Evolutionary conservation across 2,329 filamentous ascomycete species (phyloP).

Genomic region (Aspergillus piperis): DNA sequence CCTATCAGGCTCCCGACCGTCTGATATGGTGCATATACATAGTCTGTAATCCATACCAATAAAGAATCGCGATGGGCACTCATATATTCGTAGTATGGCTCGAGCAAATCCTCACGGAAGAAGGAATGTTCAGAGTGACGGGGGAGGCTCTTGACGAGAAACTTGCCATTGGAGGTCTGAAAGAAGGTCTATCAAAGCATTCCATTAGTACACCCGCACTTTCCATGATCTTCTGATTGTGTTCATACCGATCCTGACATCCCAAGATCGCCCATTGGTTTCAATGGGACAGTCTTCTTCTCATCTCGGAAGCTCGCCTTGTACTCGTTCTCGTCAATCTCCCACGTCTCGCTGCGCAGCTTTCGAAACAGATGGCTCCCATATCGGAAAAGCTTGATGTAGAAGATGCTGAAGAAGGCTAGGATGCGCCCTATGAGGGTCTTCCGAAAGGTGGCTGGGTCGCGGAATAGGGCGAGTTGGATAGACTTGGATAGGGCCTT

Average conservation of each 20-base stretch:
- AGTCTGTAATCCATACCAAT: conserved; percentile 71
- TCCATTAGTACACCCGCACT: background rate
- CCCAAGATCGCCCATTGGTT: conserved; percentile 67
- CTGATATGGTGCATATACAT: conserved; percentile 58
- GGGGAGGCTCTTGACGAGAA: conserved; percentile 71
- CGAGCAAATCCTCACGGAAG: conserved; percentile 67
- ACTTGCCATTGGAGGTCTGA: conserved; percentile 65
- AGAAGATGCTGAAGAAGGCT: conserved; percentile 57
- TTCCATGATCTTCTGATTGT: background rate
- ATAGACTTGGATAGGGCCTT: conserved; percentile 33
- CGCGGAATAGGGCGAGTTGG: conserved; percentile 31
- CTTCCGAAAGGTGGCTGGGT: conserved; percentile 29
- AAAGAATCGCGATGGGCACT: conserved; percentile 59
- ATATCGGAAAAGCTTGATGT: conserved; percentile 51
- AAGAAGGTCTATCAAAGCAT: conserved; percentile 62
- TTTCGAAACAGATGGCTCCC: conserved; percentile 52
- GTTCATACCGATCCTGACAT: conserved; percentile 66
- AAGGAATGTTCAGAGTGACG: conserved; percentile 70
- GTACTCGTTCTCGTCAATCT: conserved; percentile 57
- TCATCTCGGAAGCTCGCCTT: conserved; percentile 53
- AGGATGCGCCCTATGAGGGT: conserved; percentile 49
- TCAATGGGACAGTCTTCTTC: conserved; percentile 47
- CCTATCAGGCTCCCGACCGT: conserved; percentile 64
- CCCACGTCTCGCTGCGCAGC: conserved; percentile 56
- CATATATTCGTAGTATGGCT: conserved; percentile 67